These are phyloP conservation scores for Coemansia sp. DNA, from an alignment of 192 early-diverging fungal genomes.

Conservation along the genomic window DNA sequence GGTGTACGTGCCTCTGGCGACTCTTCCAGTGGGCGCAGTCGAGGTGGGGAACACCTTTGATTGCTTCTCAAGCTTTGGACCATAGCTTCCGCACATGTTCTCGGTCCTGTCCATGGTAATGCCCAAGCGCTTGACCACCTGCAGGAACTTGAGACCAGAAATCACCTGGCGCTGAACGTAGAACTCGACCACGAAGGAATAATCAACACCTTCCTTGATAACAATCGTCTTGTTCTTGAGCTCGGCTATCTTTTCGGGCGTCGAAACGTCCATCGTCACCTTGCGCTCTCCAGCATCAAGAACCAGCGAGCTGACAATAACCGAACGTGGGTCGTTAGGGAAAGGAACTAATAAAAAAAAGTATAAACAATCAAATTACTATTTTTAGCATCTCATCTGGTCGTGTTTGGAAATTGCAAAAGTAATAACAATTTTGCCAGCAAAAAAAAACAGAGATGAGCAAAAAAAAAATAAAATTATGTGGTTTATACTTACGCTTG, in stretches of 20 bases:
- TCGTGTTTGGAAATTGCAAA: conserved; percentile 13
- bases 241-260: conserved; percentile 64
- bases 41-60: conserved; percentile 81
- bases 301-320: conserved; percentile 47
- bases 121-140: conserved; percentile 87
- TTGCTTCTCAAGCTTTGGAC: conserved; percentile 74
- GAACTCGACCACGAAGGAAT: conserved; percentile 92
- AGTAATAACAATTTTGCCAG: background rate
- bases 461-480: background rate
- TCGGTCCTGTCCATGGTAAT: conserved; percentile 87
- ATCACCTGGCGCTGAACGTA: conserved; percentile 94
- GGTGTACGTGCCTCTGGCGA: conserved; percentile 90
- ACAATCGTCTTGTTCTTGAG: conserved; percentile 75
- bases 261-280: conserved; percentile 48
- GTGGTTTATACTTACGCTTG: conserved; percentile 47
- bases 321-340: conserved; percentile 64
- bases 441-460: conserved; percentile 12
- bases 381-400: too few species aligned
- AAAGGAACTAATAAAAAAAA: conserved; percentile 40
- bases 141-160: conserved; percentile 92
- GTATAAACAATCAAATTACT: background rate
- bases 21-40: conserved; percentile 89
- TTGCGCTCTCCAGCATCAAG: conserved; percentile 29
- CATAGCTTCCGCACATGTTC: conserved; percentile 97
- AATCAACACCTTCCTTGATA: conserved; percentile 96